These are phyloP conservation scores for Grammothele lineata DNA, from an alignment of 768 basidiomycete genomes.

Conservation along the genomic window DNA sequence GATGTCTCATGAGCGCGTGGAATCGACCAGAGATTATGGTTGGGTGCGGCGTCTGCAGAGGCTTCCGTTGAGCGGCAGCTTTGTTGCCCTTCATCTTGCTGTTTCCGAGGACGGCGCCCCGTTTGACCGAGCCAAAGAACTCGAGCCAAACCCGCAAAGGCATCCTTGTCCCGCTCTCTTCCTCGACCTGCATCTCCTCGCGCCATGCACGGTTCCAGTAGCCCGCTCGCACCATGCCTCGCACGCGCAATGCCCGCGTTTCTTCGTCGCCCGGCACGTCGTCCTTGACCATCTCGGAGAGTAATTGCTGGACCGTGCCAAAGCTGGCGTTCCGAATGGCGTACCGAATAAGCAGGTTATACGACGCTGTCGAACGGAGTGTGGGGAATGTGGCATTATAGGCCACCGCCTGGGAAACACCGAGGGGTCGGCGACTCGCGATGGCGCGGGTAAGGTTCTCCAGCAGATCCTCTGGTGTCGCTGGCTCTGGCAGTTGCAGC, in stretches of 20 bases:
- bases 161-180: constrained; percentile 1
- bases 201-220: constrained; percentile 58
- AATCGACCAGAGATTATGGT: constrained; percentile 9
- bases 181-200: constrained; percentile 3
- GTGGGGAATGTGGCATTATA: constrained; percentile 38
- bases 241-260: constrained; percentile 52
- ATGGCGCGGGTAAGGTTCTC: constrained; percentile 39
- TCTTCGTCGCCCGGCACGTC: constrained; percentile 42
- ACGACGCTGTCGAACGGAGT: constrained; percentile 37
- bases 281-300: constrained; percentile 43
- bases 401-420: constrained; percentile 39
- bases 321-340: constrained; percentile 50
- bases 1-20: constrained; percentile 36
- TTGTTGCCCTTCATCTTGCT: neutral
- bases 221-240: constrained; percentile 53
- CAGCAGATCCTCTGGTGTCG: constrained; percentile 13
- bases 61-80: neutral
- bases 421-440: constrained; percentile 27
- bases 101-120: constrained; percentile 2
- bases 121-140: constrained; percentile 34
- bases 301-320: constrained; percentile 40
- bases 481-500: constrained; percentile 4
- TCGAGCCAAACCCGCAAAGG: constrained; percentile 58
- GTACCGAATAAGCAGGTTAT: constrained; percentile 41
- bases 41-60: constrained; percentile 1